Conservation (phyloP, 225 moss, liverwort and hornwort genomes). For the Pleurozium schreberi region DNA sequence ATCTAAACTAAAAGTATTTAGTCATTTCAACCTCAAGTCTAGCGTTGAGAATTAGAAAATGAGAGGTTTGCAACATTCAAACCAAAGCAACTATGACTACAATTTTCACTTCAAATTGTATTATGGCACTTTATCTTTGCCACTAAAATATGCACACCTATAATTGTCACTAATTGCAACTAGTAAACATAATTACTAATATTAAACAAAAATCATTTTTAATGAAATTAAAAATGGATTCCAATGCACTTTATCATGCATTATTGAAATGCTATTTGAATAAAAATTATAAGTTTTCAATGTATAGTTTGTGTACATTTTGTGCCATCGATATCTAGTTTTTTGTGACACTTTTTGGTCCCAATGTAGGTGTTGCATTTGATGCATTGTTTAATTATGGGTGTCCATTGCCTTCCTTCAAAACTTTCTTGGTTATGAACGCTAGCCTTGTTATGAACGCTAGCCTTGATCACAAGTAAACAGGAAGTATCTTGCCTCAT, state of each 20-base stretch:
- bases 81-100: neutral
- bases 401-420: neutral
- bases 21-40: neutral
- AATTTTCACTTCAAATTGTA: too few relatives aligned
- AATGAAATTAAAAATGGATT: neutral
- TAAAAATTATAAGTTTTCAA: neutral
- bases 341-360: neutral
- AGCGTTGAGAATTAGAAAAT: neutral
- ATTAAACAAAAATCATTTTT: neutral
- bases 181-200: neutral
- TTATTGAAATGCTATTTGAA: neutral
- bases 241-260: neutral
- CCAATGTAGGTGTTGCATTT: neutral
- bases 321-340: neutral
- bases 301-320: neutral
- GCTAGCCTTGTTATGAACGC: neutral
- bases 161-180: neutral
- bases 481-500: neutral
- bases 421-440: neutral
- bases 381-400: neutral
- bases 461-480: neutral
- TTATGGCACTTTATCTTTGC: neutral
- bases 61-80: rapidly evolving
- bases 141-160: neutral
- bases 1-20: neutral